phyloP scores from a whole-genome alignment of 192 early-diverging fungal species.

The Mortierella alpina region DNA sequence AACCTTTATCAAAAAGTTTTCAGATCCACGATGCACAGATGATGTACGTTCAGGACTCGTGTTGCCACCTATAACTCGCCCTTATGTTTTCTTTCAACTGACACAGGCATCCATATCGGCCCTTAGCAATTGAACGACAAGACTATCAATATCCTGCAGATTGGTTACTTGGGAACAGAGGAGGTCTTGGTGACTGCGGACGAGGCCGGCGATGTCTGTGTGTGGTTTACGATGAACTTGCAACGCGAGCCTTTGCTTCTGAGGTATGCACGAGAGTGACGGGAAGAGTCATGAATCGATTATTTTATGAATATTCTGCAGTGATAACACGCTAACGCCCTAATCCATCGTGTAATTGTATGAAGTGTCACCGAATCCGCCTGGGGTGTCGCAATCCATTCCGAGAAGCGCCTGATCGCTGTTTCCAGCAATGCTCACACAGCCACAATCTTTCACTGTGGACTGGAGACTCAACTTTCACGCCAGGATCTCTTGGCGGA shows the following conservation, averaged over 20 bases:
- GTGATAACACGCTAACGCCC: background rate
- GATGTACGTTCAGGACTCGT: constrained; percentile 12
- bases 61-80: background rate
- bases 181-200: constrained; percentile 66
- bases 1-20: constrained; percentile 1
- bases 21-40: constrained; percentile 29
- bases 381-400: constrained; percentile 71
- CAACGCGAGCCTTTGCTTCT: constrained; percentile 53
- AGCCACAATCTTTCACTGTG: constrained; percentile 59
- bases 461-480: constrained; percentile 27
- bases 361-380: constrained; percentile 56
- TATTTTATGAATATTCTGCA: background rate
- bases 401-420: constrained; percentile 61
- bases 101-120: background rate
- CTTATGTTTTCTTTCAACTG: background rate
- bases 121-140: constrained; percentile 13
- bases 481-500: background rate
- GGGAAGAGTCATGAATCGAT: background rate
- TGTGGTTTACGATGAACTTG: constrained; percentile 62
- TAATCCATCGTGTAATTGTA: background rate
- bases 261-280: constrained; percentile 34
- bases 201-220: constrained; percentile 63
- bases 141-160: constrained; percentile 69
- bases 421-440: constrained; percentile 63
- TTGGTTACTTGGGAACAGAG: constrained; percentile 60